Percentiles rank a stretch among this genome's conserved stretches.
phyloP scores from a whole-genome alignment of 257 asterid genomes.

The Verbena officinalis region DNA sequence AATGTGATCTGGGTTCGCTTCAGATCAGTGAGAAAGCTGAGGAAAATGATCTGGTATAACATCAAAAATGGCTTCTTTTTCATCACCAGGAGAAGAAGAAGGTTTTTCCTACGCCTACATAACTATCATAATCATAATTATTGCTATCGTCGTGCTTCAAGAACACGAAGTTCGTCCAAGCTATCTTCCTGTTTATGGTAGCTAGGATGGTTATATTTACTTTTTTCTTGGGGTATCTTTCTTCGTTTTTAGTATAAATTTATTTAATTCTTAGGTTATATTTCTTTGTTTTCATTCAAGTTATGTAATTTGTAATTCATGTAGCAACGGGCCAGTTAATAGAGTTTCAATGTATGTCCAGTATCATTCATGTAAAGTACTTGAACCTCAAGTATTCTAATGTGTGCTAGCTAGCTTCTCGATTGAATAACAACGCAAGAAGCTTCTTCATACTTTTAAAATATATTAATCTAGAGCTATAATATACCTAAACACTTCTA shows the following conservation, averaged over 20 bases:
- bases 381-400: no score
- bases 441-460: no score
- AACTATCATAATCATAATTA: background rate
- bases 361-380: no score
- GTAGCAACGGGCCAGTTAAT: background rate
- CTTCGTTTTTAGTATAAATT: background rate
- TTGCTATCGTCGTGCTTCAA: background rate
- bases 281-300: no score
- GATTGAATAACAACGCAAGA: no score
- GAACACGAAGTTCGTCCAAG: background rate
- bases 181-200: constrained; percentile 37
- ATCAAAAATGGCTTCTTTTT: constrained; percentile 50
- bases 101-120: constrained; percentile 39
- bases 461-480: no score
- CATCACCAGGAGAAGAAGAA: constrained; percentile 32
- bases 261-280: background rate
- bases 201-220: constrained; percentile 10
- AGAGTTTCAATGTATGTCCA: background rate
- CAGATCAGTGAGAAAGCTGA: constrained; percentile 53
- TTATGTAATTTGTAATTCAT: background rate
- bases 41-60: constrained; percentile 51
- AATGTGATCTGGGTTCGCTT: constrained; percentile 54
- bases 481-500: no score
- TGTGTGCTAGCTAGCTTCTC: no score
- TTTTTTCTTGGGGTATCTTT: background rate